Evolutionary conservation across 2,329 filamentous ascomycete species (phyloP).

Genomic region (Ciborinia camelliae): DNA sequence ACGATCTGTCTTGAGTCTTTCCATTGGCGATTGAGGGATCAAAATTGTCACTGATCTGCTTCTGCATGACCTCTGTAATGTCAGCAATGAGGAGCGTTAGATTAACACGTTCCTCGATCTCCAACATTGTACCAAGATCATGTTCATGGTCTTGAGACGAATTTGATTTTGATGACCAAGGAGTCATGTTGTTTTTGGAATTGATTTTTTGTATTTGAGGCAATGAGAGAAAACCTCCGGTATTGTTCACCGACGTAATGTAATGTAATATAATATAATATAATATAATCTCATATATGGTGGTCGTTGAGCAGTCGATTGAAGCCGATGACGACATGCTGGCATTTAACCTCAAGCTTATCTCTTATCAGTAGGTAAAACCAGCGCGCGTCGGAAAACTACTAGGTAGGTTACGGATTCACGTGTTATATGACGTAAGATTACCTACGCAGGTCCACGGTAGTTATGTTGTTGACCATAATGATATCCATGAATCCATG

Average conservation of each 20-base stretch:
- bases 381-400: not conserved
- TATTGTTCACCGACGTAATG: not conserved
- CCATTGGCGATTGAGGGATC: slow-evolving; percentile 38
- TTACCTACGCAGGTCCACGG: no score
- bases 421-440: not conserved
- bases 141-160: slow-evolving; percentile 26
- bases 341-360: no score
- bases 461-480: no score
- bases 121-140: slow-evolving; percentile 35
- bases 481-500: no score
- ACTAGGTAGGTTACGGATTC: not conserved
- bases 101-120: slow-evolving; percentile 41
- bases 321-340: slow-evolving; percentile 16
- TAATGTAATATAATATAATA: no score
- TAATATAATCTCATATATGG: no score
- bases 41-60: slow-evolving; percentile 51
- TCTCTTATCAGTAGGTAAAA: slow-evolving; percentile 5
- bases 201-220: not conserved
- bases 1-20: slow-evolving; percentile 33
- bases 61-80: slow-evolving; percentile 55
- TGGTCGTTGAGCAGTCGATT: no score
- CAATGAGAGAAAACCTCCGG: not conserved
- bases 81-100: slow-evolving; percentile 49
- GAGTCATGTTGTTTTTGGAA: no score
- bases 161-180: slow-evolving; percentile 10